Evolutionary conservation across 345 rosid genomes (phyloP), one percentile per base, ranked within the genome.

Genomic region (Leavenworthia alabamica): DNA sequence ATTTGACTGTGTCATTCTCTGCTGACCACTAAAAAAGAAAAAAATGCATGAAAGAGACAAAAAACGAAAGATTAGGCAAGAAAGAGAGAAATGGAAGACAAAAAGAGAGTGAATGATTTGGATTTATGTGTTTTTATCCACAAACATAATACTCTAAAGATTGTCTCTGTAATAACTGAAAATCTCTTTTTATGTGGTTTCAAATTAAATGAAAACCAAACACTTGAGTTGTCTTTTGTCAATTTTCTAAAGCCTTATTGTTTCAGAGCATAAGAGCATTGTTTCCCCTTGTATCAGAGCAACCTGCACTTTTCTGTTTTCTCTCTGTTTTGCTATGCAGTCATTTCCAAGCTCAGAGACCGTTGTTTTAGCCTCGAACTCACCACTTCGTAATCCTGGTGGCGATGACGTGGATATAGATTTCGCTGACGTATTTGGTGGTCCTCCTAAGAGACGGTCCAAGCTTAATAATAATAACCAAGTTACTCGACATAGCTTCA

Each of bases 351-450:
- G 60, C 54, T 59, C 60, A 31, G 83, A 82, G 7, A 79, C 79
- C 5, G 39, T 78, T 65, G 78, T 68, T 64, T 29, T 73, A 5
- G 62, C 75, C 6, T 82, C 71, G 31, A 66, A 59, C 58, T 53
- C 80, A 10, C 11, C 48, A 19, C 47, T 73, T 12, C 41, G 28
- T 52, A 29, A 74, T 39, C 60, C 73, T 32, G 59, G 64, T 4
- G 49, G 37, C 11, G 28, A 33, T 49, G 70, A 64, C 65, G 66
- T 90, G 3, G 96, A 86, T 67, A 36, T 86, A 37, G 95, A 88
- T 73, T 91, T 88, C 67, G 63, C 66, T 1, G 96, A 86, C 23
- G 98, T 88, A 24, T 91, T 91, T 42, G 96, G 98, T 14, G 98
- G 96, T 17, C 95, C 90, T 2, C 96, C 98, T 16, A 64, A 66